Conservation (phyloP, 2,329 filamentous ascomycete genomes). For the Ceratocystis alfenasii region DNA sequence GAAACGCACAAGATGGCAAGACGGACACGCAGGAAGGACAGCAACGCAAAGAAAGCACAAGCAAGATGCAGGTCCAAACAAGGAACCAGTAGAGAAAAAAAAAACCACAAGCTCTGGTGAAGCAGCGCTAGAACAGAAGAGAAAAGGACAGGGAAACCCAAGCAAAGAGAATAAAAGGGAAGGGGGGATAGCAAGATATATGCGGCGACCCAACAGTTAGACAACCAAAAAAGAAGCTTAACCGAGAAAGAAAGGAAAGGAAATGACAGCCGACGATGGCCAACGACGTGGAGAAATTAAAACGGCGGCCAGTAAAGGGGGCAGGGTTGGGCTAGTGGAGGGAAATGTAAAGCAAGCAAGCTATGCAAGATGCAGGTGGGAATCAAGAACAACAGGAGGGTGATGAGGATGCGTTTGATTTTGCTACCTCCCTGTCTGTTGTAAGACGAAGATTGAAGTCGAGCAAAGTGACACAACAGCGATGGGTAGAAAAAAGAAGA, state of each 20-base stretch:
- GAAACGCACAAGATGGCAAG: constrained; percentile 21
- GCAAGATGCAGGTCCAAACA: constrained; percentile 18
- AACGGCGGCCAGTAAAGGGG: constrained; percentile 4
- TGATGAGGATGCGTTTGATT: constrained; percentile 1
- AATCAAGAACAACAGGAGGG: neutral
- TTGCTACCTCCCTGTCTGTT: neutral
- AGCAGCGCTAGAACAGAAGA: constrained; percentile 16
- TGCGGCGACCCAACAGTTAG: constrained; percentile 11
- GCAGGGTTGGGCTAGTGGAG: constrained; percentile 10
- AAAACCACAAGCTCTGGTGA: constrained; percentile 12
- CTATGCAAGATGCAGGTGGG: constrained; percentile 1
- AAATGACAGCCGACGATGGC: constrained; percentile 12
- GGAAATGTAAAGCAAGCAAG: neutral
- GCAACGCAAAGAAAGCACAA: constrained; percentile 16
- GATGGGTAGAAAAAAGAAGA: neutral
- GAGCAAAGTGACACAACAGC: constrained; percentile 2
- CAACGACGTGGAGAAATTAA: constrained; percentile 7
- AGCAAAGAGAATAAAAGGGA: constrained; percentile 14
- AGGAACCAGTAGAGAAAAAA: constrained; percentile 25
- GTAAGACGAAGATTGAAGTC: neutral
- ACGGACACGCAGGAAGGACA: constrained; percentile 18
- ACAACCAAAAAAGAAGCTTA: constrained; percentile 21
- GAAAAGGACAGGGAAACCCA: constrained; percentile 17
- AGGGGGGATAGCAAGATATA: constrained; percentile 19
- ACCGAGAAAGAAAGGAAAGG: constrained; percentile 21